Evolutionary conservation across 768 basidiomycete genomes (phyloP), one percentile per base, ranked within the genome.

Genomic region (Boletales sp.): DNA sequence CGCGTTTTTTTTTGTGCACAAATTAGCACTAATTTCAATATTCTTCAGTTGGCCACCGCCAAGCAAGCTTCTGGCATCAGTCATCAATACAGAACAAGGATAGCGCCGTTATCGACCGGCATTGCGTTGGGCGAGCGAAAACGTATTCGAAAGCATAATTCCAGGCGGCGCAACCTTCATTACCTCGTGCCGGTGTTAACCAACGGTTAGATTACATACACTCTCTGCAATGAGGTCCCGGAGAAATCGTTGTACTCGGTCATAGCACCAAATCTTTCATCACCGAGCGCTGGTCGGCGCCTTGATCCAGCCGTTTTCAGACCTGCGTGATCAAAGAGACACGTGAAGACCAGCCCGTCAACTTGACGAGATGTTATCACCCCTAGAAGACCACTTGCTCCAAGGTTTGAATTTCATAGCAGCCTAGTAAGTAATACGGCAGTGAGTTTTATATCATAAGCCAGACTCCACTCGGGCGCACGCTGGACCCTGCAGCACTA

Each of bases 331-430:
- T 52, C 43, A 43, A 47, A 50, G 50, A 43, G 51, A 30, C 51
- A 55, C 52, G 52, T 49, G 61, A 58, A 53, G 43, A 43, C 54
- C 60, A 53, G 57, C 58, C 24, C 47, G 56, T 62, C 59, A 44
- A 45, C 35, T 46, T 31, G 52, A 52, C 40, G 55, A 37, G 48
- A 51, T 52, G 51, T 55, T 48, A 53, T 58, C 66, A 44, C 49
- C 67, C 67, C 63, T 65, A 53, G 15, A 61, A 54, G 24, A 69
- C 63, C 34, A 5, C 34, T 53, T 65, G 54, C 42, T 72, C 68
- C 35, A 64, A 58, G 18, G 69, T 68, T 53, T 71, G 67, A 45
- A 73, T 65, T 59, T 75, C 72, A 62, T 68, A 69, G 55, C 62
- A 67, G 47, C 61, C 64, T 69, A 40, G 46, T 46, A 42, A 36